Evolutionary conservation across 1,139 yeast genomes (phyloP).

Genomic region (Taphrina wiesneri): DNA sequence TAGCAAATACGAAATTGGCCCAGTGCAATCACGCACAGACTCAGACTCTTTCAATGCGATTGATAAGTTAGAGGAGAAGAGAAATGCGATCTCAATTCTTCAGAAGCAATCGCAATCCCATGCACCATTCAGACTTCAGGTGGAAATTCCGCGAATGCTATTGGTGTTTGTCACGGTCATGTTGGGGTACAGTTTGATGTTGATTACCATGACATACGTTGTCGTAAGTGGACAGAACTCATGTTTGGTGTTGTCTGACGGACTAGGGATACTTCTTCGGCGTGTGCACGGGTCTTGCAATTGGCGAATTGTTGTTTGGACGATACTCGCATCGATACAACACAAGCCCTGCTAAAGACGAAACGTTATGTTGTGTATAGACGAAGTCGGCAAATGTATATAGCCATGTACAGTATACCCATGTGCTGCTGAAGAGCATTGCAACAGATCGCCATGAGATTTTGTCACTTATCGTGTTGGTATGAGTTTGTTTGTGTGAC

Average conservation of each 20-base stretch:
- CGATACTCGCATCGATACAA: not conserved
- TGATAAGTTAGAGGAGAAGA: not conserved
- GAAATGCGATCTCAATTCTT: not conserved
- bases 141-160: slow-evolving; percentile 14
- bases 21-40: not conserved
- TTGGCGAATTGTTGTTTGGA: slow-evolving; percentile 8
- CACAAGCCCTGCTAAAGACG: not conserved
- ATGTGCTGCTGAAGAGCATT: not conserved
- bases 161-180: slow-evolving; percentile 12
- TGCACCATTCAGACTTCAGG: slow-evolving; percentile 7
- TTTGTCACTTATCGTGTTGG: no score
- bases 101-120: not conserved
- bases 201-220: slow-evolving; percentile 17
- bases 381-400: not conserved
- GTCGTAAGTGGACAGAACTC: not conserved
- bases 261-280: slow-evolving; percentile 18
- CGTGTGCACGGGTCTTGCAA: slow-evolving; percentile 9
- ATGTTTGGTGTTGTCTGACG: not conserved
- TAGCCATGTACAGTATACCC: not conserved
- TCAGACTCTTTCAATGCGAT: not conserved
- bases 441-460: no score
- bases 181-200: slow-evolving; percentile 9
- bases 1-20: not conserved
- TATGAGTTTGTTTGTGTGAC: no score
- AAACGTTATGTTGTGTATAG: not conserved